phyloP scores from a whole-genome alignment of 2,329 filamentous ascomycete species.

The Plectosphaerella cucumerina region DNA sequence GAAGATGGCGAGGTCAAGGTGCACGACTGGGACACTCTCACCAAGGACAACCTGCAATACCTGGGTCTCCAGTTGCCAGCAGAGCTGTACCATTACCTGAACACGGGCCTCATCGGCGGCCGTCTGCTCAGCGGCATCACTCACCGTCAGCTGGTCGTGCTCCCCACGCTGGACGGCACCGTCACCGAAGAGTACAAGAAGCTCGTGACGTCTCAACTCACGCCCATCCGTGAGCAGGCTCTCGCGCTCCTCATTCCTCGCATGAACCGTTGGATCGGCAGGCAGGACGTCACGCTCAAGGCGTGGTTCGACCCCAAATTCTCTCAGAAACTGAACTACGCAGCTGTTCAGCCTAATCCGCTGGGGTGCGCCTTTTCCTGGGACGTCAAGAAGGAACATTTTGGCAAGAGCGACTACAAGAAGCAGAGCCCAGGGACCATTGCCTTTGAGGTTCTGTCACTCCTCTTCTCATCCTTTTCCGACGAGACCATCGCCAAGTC shows the following conservation, averaged over 20 bases:
- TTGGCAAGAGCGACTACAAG: conserved; percentile 22
- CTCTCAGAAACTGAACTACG: conserved; percentile 64
- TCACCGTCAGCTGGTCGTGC: conserved; percentile 71
- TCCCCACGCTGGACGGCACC: conserved; percentile 82
- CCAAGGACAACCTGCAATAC: conserved; percentile 82
- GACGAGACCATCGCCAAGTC: conserved; percentile 62
- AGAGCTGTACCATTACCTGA: conserved; percentile 87
- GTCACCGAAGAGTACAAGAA: conserved; percentile 75
- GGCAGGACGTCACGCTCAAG: conserved; percentile 70
- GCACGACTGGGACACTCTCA: conserved; percentile 67
- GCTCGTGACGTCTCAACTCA: conserved; percentile 70
- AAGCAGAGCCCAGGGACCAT: conserved; percentile 35
- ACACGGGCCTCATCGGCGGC: conserved; percentile 74
- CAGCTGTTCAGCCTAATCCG: conserved; percentile 39
- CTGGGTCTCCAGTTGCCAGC: conserved; percentile 85
- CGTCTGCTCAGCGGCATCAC: conserved; percentile 79
- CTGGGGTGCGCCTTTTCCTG: conserved; percentile 54
- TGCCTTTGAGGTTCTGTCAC: conserved; percentile 59
- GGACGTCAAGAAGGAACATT: conserved; percentile 64
- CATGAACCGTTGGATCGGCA: conserved; percentile 78
- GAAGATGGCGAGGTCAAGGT: conserved; percentile 73
- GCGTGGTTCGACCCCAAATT: conserved; percentile 80
- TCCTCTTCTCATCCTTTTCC: conserved; percentile 67
- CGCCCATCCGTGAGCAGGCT: conserved; percentile 70
- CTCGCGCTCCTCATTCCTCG: conserved; percentile 74